These are phyloP conservation scores for Trichoderma gracile DNA, from an alignment of 2,329 filamentous ascomycete species.

Conservation along the genomic window DNA sequence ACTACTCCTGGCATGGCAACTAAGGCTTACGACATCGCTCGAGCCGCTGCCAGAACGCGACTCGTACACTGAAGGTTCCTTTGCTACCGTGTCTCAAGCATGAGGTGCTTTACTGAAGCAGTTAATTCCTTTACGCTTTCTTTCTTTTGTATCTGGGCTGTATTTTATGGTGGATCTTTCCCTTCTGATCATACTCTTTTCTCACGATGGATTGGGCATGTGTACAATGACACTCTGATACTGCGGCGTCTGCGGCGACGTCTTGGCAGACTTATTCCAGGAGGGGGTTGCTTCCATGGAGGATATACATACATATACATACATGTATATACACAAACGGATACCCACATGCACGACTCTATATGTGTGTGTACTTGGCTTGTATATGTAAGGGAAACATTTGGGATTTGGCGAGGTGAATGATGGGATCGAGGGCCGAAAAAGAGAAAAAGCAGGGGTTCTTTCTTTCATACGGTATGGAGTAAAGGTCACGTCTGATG, in stretches of 20 bases:
- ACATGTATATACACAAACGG: not conserved
- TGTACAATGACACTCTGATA: slow-evolving; percentile 13
- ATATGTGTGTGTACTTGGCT: not conserved
- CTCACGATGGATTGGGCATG: not conserved
- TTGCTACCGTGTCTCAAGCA: not conserved
- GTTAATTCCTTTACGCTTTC: not conserved
- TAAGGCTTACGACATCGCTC: slow-evolving; percentile 31
- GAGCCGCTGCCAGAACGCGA: not conserved
- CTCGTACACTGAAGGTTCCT: not conserved
- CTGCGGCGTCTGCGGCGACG: slow-evolving; percentile 9
- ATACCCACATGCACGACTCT: not conserved
- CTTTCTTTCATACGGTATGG: not conserved
- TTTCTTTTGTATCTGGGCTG: not conserved
- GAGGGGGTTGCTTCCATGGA: not conserved
- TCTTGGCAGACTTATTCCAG: not conserved
- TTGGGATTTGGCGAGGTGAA: not conserved
- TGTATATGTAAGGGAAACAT: not conserved
- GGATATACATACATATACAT: not conserved
- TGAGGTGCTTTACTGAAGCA: not conserved
- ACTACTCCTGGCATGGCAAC: slow-evolving; percentile 60
- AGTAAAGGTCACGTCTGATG: slow-evolving; percentile 2
- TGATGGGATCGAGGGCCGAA: slow-evolving; percentile 3
- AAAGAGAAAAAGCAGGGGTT: not conserved
- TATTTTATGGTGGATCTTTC: slow-evolving; percentile 4
- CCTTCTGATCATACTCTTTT: not conserved